Percentiles rank a stretch among this genome's conserved stretches.
These are phyloP conservation scores for Nakazawaea ernobii DNA, from an alignment of 805 yeast species.

Conservation along the genomic window DNA sequence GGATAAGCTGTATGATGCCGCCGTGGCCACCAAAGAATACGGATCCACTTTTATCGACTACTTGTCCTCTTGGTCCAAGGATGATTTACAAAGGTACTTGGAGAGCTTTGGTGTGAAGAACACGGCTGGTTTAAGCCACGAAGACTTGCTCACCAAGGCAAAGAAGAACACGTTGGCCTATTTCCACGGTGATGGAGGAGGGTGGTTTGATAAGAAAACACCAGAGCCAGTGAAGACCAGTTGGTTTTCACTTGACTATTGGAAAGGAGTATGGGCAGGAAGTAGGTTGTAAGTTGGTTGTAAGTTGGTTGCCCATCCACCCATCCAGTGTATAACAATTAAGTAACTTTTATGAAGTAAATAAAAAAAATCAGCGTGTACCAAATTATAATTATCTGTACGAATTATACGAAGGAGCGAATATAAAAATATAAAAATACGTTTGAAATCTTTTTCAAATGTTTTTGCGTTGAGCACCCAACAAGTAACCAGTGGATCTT, in stretches of 20 bases:
- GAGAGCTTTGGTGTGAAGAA: constrained; percentile 34
- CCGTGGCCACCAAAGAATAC: constrained; percentile 11
- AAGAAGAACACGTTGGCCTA: constrained; percentile 29
- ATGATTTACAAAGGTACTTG: constrained; percentile 36
- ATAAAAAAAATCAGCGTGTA: no score
- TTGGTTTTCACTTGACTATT: neutral
- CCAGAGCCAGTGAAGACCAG: neutral
- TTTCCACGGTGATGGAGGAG: constrained; percentile 15
- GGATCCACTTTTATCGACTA: constrained; percentile 12
- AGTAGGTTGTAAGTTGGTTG: no score
- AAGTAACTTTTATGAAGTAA: no score
- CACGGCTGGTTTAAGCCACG: constrained; percentile 21
- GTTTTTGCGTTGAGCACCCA: neutral
- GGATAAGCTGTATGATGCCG: constrained; percentile 14
- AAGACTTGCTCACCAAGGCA: constrained; percentile 32
- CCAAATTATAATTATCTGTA: no score
- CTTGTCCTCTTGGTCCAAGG: constrained; percentile 35
- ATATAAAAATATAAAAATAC: no score
- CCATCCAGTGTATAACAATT: no score
- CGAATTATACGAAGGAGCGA: no score
- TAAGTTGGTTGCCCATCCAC: no score
- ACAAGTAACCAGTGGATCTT: no score
- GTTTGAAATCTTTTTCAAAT: no score
- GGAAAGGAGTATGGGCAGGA: neutral
- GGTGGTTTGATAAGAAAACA: neutral